These are phyloP conservation scores for Cryptosporidium viatorum DNA, from an alignment of 169 alveolate genomes.

Conservation along the genomic window DNA sequence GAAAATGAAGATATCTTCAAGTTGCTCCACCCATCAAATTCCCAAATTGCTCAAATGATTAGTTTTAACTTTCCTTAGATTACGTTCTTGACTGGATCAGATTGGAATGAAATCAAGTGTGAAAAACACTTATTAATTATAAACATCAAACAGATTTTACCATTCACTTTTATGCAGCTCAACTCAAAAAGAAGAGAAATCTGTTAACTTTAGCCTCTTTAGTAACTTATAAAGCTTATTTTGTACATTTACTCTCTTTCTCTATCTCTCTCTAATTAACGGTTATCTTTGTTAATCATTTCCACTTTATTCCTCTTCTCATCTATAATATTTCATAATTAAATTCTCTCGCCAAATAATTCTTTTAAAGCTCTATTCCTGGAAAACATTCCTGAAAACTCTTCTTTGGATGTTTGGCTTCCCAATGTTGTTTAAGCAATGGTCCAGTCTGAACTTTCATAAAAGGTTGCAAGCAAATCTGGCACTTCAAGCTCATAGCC, in stretches of 20 bases:
- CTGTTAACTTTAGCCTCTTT: background rate
- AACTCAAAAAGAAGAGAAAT: too few relatives aligned
- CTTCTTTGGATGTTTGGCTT: conserved; percentile 73
- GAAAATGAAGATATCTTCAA: conserved; percentile 30
- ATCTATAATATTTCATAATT: background rate
- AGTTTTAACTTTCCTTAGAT: background rate
- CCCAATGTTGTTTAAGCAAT: conserved; percentile 70
- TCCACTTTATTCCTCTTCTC: conserved; percentile 56
- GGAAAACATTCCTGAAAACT: conserved; percentile 66
- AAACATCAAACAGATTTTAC: background rate
- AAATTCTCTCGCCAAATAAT: background rate
- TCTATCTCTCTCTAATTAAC: background rate
- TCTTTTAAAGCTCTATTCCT: conserved; percentile 3
- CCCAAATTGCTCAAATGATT: conserved; percentile 49
- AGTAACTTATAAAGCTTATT: background rate
- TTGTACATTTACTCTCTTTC: background rate
- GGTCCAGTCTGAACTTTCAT: conserved; percentile 74
- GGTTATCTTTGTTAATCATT: conserved; percentile 70
- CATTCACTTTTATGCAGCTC: too few relatives aligned
- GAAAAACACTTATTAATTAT: background rate
- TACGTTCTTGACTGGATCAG: background rate
- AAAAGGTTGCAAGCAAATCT: conserved; percentile 65
- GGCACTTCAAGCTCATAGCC: conserved; percentile 71
- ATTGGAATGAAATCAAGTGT: background rate
- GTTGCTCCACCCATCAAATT: conserved; percentile 42